Percentiles rank a stretch among this genome's conserved stretches.
These are phyloP conservation scores for Aspergillus texensis DNA, from an alignment of 2,329 filamentous ascomycete genomes.

Conservation along the genomic window DNA sequence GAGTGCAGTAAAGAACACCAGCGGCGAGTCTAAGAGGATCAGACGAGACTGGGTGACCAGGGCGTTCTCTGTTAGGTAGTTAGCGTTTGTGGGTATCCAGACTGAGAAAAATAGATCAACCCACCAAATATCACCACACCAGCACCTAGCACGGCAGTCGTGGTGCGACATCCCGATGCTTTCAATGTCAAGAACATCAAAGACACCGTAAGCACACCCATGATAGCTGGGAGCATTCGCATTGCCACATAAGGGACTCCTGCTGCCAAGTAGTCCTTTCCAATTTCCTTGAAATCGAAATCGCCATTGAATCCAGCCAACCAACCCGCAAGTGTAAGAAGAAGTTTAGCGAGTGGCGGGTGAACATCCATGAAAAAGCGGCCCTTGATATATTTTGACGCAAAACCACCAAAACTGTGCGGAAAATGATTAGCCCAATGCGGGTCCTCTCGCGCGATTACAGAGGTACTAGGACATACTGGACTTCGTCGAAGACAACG, in stretches of 20 bases:
- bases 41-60: slow-evolving; percentile 92
- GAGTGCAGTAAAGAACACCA: slow-evolving; percentile 90
- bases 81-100: slow-evolving; percentile 7
- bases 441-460: not conserved
- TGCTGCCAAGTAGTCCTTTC: slow-evolving; percentile 96
- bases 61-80: slow-evolving; percentile 72
- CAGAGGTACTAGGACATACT: slow-evolving; percentile 63
- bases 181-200: slow-evolving; percentile 95
- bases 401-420: slow-evolving; percentile 90
- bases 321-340: slow-evolving; percentile 94
- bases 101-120: slow-evolving; percentile 15
- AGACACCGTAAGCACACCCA: slow-evolving; percentile 84
- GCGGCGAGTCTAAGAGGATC: slow-evolving; percentile 92
- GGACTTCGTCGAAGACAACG: slow-evolving; percentile 98
- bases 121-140: slow-evolving; percentile 87
- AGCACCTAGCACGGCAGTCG: slow-evolving; percentile 80
- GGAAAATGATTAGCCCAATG: slow-evolving; percentile 13
- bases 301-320: slow-evolving; percentile 91
- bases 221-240: slow-evolving; percentile 87
- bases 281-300: slow-evolving; percentile 99
- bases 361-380: slow-evolving; percentile 99
- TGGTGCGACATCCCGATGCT: slow-evolving; percentile 83
- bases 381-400: slow-evolving; percentile 98
- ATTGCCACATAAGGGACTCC: slow-evolving; percentile 96
- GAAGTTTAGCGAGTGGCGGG: slow-evolving; percentile 91